Percentiles rank a stretch among this genome's conserved stretches.
Evolutionary conservation across 2,329 filamentous ascomycete genomes (phyloP).

Genomic region (Rutstroemia sp.): DNA sequence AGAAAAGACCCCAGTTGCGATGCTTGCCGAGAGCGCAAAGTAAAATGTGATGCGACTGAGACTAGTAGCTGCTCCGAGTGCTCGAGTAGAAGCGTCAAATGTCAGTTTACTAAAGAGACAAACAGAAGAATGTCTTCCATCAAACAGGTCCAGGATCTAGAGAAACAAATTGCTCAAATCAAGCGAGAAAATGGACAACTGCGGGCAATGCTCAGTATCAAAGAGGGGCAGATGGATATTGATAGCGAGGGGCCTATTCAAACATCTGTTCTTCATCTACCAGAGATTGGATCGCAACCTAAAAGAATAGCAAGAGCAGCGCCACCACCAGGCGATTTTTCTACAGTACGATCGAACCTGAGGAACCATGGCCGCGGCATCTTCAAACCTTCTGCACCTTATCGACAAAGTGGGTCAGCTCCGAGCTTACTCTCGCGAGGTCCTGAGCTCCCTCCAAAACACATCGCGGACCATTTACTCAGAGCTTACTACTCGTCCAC

Average conservation of each 20-base stretch:
- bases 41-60: slow-evolving; percentile 93
- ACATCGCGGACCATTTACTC: slow-evolving; percentile 64
- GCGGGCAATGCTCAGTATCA: slow-evolving; percentile 49
- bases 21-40: slow-evolving; percentile 81
- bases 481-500: slow-evolving; percentile 68
- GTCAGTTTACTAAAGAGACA: slow-evolving; percentile 98
- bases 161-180: slow-evolving; percentile 78
- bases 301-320: slow-evolving; percentile 52
- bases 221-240: slow-evolving; percentile 38
- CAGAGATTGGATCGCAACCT: slow-evolving; percentile 58
- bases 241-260: slow-evolving; percentile 32
- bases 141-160: slow-evolving; percentile 96
- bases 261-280: slow-evolving; percentile 44
- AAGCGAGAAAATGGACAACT: slow-evolving; percentile 74
- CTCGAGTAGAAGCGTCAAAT: slow-evolving; percentile 92
- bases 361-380: slow-evolving; percentile 69
- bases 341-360: slow-evolving; percentile 64
- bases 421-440: slow-evolving; percentile 43
- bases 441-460: slow-evolving; percentile 63
- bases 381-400: slow-evolving; percentile 67
- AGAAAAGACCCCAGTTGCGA: slow-evolving; percentile 96
- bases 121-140: slow-evolving; percentile 98
- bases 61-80: slow-evolving; percentile 96
- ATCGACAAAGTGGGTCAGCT: slow-evolving; percentile 47
- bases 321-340: slow-evolving; percentile 58